Base-by-base conservation (phyloP, 495 filamentous ascomycete genomes). In the Hyphodiscus hymeniophilus region DNA sequence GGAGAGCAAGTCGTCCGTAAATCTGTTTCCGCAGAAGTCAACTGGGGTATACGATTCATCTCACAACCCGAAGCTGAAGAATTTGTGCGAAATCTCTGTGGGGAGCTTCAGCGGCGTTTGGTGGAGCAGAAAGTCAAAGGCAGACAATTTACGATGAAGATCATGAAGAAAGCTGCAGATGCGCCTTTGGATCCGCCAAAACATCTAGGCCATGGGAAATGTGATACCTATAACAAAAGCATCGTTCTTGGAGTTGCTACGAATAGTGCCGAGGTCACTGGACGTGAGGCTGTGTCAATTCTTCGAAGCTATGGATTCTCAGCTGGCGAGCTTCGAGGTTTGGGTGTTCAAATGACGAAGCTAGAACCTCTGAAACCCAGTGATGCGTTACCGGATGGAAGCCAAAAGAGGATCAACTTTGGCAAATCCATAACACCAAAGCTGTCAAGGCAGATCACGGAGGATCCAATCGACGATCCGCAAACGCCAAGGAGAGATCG, bases 1-100 rank as follows among this genome's bases (percentile, higher is more conserved):
- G 92, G 92, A 26, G 84, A 89, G 38, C 83, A 89, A 60, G 69
- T 69, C 7, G 66, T 73, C 12, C 77, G 92, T 28, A 95, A 96
- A 60, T 95, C 90, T 0, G 86, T 97, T 11, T 95, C 90, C 1
- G 91, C 90, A 0, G 90, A 97, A 51, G 87, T 98, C 48, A 98
- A 95, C 57, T 98, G 94, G 94, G 92, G 92, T 2, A 92, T 98
- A 43, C 81, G 92, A 23, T 98, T 98, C 56, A 79, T 87, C 45
- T 92, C 76, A 38, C 87, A 95, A 50, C 77, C 77, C 6, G 91
- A 98, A 63, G 88, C 86, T 0, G 92, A 97, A 35, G 84, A 89
- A 43, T 98, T 98, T 58, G 71, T 97, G 22, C 71, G 75, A 42
- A 88, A 85, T 50, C 64, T 98, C 2, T 88, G 83, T 51, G 80